Percentiles rank a stretch among this genome's conserved stretches.
phyloP scores from a whole-genome alignment of 805 yeast species.

The Candida sanyiensis region DNA sequence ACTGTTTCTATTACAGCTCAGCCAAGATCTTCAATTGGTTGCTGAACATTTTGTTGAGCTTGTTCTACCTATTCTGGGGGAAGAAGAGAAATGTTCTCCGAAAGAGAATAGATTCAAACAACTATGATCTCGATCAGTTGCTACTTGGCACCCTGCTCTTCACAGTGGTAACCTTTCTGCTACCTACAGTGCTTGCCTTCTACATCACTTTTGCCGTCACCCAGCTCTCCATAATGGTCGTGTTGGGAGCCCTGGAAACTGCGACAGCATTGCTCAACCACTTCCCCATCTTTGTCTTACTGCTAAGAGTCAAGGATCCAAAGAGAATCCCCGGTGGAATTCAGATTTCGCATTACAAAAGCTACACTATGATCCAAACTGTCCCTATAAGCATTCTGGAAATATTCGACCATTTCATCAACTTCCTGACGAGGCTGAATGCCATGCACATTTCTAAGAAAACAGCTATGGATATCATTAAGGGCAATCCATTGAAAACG shows the following conservation, averaged over 20 bases:
- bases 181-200: constrained; percentile 86
- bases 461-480: constrained; percentile 35
- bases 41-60: constrained; percentile 56
- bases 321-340: constrained; percentile 61
- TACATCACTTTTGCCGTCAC: constrained; percentile 66
- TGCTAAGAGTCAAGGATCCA: constrained; percentile 76
- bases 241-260: constrained; percentile 51
- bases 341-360: constrained; percentile 19
- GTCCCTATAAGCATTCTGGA: constrained; percentile 39
- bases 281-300: constrained; percentile 77
- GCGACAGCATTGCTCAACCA: constrained; percentile 65
- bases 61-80: constrained; percentile 84
- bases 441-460: constrained; percentile 37
- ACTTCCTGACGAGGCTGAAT: constrained; percentile 35
- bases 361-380: constrained; percentile 31
- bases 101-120: constrained; percentile 77
- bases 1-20: constrained; percentile 71
- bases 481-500: constrained; percentile 41
- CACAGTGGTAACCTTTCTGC: constrained; percentile 66
- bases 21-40: constrained; percentile 79
- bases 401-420: constrained; percentile 45
- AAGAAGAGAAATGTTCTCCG: constrained; percentile 80
- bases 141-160: constrained; percentile 85
- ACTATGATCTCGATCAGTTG: constrained; percentile 81
- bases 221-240: constrained; percentile 44